Evolutionary conservation across 768 basidiomycete species (phyloP), one percentile per base, ranked within the genome.

Genomic region (Mrakia gelida): DNA sequence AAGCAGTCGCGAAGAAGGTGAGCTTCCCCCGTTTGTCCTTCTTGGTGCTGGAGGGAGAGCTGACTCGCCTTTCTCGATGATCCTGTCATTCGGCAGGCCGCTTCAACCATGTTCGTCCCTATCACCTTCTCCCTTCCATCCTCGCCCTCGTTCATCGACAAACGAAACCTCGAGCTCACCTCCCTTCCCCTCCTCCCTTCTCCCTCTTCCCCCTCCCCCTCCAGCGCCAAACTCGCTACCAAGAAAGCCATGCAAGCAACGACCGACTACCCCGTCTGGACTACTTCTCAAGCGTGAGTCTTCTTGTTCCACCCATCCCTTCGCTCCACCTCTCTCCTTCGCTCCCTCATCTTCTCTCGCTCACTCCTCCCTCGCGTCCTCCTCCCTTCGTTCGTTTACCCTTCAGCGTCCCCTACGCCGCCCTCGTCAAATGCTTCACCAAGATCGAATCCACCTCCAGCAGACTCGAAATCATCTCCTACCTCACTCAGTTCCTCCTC

Each of bases 391-490:
- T 38, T 38, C 38, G 38, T 3, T 43, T 5, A 10, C n/a, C 13
- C 28, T 65, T 28, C 79, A 98, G 95, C 5, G 92, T 98, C 16
- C 97, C 97, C 0, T 99, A 99, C 83, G 92, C 93, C 26, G 93
- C 97, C 9, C 88, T 99, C 52, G 90, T 94, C 13, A 91, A 93
- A 80, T 89, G 92, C 0, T 98, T 98, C 83, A 88, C 90, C 26
- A 85, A 92, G 43, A 98, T 99, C 79, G 95, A 97, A 84, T 89
- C 90, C 7, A 99, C 97, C 13, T 98, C 95, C 1, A 98, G 98
- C 82, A 92, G 97, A 28, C 85, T 97, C 67, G 95, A 97, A 84
- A 99, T 98, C 84, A 92, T 89, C 3, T 89, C 93, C 0, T 87
- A 94, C 79, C 88, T 99, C 13, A 98, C 95, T 0, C 87, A 91